Conservation (phyloP, 805 yeast species). For the Metschnikowia koreensis region DNA sequence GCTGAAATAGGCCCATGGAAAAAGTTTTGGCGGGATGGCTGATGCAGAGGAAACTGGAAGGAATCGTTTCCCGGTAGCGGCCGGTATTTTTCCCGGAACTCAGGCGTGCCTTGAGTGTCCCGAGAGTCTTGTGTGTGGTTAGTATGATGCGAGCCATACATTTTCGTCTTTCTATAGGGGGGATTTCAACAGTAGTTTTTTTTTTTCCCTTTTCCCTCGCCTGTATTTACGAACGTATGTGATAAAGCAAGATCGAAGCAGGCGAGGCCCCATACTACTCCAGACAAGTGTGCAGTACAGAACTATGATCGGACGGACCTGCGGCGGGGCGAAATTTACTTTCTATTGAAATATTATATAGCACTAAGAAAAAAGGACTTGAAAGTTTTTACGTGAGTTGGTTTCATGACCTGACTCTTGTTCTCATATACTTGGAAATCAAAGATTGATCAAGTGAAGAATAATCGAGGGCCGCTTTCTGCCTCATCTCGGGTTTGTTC, state of each 20-base stretch:
- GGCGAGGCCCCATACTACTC: not conserved
- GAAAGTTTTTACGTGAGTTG: not conserved
- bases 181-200: not conserved
- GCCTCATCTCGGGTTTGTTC: not conserved
- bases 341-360: not conserved
- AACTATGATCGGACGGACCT: not conserved
- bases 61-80: constrained; percentile 8
- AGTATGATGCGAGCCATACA: constrained; percentile 4
- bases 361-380: not conserved
- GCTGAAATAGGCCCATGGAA: constrained; percentile 16
- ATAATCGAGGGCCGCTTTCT: not conserved
- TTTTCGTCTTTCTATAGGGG: not conserved
- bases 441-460: not conserved
- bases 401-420: not conserved
- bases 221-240: not conserved
- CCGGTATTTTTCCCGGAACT: not conserved
- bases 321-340: not conserved
- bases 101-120: not conserved
- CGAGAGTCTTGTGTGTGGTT: not conserved
- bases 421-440: not conserved
- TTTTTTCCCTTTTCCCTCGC: not conserved
- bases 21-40: constrained; percentile 2
- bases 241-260: not conserved
- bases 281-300: not conserved
- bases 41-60: constrained; percentile 7